Conservation (phyloP, 1,284 basidiomycete genomes). For the Microbotryum silenes-acaulis region DNA sequence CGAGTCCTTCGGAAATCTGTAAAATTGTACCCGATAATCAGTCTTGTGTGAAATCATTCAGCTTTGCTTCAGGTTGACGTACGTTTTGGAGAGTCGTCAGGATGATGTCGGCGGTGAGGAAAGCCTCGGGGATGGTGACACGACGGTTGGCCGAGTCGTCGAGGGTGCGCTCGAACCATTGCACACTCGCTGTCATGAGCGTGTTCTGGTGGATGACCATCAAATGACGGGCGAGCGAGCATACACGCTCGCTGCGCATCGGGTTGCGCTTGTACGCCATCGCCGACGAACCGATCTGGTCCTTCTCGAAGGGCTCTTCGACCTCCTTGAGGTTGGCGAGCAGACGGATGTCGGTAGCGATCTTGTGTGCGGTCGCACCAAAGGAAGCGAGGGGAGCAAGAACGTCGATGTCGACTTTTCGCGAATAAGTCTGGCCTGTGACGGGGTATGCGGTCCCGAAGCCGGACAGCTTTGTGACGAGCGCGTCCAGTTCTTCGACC, state of each 20-base stretch:
- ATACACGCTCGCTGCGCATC: constrained; percentile 96
- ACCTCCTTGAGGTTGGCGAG: constrained; percentile 95
- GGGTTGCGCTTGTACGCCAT: constrained; percentile 99
- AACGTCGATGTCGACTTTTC: constrained; percentile 94
- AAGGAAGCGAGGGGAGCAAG: constrained; percentile 81
- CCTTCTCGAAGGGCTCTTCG: constrained; percentile 98
- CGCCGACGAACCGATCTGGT: constrained; percentile 76
- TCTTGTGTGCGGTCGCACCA: constrained; percentile 94
- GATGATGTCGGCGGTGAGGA: constrained; percentile 93
- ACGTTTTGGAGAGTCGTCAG: constrained; percentile 89
- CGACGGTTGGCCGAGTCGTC: constrained; percentile 97
- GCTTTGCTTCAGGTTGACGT: background rate
- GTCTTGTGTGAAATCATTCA: no score
- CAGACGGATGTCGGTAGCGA: constrained; percentile 88
- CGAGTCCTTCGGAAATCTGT: constrained; percentile 77
- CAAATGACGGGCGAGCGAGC: constrained; percentile 84
- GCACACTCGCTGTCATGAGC: constrained; percentile 80
- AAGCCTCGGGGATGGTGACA: constrained; percentile 92
- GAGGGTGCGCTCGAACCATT: constrained; percentile 94
- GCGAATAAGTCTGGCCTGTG: constrained; percentile 95
- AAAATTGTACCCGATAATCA: no score
- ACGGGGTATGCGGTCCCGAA: constrained; percentile 95
- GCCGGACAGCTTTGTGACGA: constrained; percentile 81
- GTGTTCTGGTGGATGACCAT: constrained; percentile 91
- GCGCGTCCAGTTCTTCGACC: constrained; percentile 83